Evolutionary conservation across 306 rosid genomes (phyloP).

Genomic region (Rosa persica): DNA sequence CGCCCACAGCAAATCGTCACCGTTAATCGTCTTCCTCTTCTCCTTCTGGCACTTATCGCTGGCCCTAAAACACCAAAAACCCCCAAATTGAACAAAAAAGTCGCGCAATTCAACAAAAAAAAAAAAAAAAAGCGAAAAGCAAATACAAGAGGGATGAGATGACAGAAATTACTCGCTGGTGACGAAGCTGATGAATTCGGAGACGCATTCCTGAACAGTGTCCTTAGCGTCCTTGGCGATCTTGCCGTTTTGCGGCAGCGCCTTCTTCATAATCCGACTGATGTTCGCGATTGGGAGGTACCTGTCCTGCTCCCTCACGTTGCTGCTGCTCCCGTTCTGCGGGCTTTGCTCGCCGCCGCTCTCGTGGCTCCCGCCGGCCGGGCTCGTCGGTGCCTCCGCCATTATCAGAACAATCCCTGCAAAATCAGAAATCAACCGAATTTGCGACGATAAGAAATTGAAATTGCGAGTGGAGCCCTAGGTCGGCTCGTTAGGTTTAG

Average conservation of each 20-base stretch:
- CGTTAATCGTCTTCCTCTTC: conserved; percentile 94
- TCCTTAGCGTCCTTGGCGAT: conserved; percentile 92
- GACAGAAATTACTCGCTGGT: conserved; percentile 71
- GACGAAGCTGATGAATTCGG: conserved; percentile 88
- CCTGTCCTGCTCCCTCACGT: conserved; percentile 72
- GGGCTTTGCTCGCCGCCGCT: conserved; percentile 91
- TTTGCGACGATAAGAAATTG: background rate
- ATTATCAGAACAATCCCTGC: conserved; percentile 24
- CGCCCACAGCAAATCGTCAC: conserved; percentile 92
- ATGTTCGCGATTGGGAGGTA: conserved; percentile 86
- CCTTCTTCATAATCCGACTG: conserved; percentile 95
- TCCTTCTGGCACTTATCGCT: conserved; percentile 95
- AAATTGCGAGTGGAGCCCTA: conserved; percentile 26
- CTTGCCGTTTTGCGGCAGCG: conserved; percentile 76
- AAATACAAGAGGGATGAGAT: background rate
- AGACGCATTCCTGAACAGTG: conserved; percentile 84
- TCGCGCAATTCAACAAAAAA: background rate
- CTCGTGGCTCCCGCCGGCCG: conserved; percentile 66
- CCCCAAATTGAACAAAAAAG: background rate
- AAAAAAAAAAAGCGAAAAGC: background rate
- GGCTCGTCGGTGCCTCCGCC: conserved; percentile 82
- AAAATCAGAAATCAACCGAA: background rate
- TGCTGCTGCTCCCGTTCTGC: conserved; percentile 30
- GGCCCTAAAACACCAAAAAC: conserved; percentile 47
- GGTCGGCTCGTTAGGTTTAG: conserved; percentile 19